Percentiles rank a stretch among this genome's conserved stretches.
Conservation (phyloP, 169 alveolate species). For the Cardiosporidium cionae region DNA sequence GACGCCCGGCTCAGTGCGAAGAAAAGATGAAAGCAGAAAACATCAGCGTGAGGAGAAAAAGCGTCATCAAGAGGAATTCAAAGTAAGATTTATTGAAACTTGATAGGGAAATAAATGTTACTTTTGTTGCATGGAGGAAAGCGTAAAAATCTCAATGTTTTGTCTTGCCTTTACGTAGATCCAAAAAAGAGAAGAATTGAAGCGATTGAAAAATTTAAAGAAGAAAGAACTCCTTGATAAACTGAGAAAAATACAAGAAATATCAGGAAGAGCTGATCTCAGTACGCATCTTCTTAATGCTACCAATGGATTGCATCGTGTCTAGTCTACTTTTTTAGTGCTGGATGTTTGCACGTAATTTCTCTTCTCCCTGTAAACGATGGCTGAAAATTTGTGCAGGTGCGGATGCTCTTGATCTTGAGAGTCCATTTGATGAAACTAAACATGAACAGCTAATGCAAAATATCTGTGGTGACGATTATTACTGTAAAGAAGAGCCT, state of each 20-base stretch:
- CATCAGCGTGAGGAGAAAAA: constrained; percentile 54
- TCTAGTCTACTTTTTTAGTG: no score
- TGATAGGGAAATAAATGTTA: neutral
- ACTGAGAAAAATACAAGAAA: constrained; percentile 47
- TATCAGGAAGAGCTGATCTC: constrained; percentile 51
- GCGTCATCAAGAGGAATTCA: constrained; percentile 60
- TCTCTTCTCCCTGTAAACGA: no score
- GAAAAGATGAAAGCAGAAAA: constrained; percentile 58
- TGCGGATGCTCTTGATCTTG: constrained; percentile 42
- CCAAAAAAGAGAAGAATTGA: constrained; percentile 54
- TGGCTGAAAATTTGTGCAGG: no score
- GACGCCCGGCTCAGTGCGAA: constrained; percentile 25
- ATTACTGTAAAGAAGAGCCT: constrained; percentile 50
- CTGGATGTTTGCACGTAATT: no score
- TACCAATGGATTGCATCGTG: neutral
- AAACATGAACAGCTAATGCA: constrained; percentile 66
- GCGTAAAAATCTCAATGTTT: neutral
- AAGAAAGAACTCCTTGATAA: constrained; percentile 60
- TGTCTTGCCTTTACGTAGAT: neutral
- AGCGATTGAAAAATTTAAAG: constrained; percentile 51
- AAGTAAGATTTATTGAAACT: constrained; percentile 15
- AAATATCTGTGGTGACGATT: constrained; percentile 57
- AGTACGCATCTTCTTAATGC: neutral
- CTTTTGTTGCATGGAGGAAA: no score
- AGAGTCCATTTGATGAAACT: constrained; percentile 61